A percentile compares a stretch with the other conserved stretches of the same genome.
These are phyloP conservation scores for Naganishia antarctica DNA, from an alignment of 768 basidiomycete genomes.

Conservation along the genomic window DNA sequence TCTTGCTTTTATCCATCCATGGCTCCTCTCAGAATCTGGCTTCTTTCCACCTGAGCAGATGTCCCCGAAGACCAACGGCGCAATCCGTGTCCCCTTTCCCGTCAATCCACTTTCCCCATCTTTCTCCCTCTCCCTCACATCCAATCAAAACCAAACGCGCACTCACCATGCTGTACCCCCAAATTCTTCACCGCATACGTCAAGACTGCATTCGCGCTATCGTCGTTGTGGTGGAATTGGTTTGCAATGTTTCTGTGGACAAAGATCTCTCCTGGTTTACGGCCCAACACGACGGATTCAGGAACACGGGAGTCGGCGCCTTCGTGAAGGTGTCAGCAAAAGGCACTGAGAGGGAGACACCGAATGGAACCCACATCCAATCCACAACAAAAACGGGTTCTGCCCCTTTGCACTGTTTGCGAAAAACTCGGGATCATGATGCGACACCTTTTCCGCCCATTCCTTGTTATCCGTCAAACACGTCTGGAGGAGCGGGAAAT, in stretches of 20 bases:
- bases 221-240: conserved; percentile 71
- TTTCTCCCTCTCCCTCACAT: not conserved
- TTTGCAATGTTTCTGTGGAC: conserved; percentile 83
- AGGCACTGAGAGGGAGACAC: not conserved
- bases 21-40: too few species aligned
- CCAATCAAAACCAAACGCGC: conserved; percentile 8
- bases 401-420: conserved; percentile 58
- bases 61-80: too few species aligned
- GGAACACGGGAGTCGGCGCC: conserved; percentile 75
- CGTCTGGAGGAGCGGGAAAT: conserved; percentile 47
- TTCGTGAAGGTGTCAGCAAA: not conserved
- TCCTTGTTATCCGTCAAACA: conserved; percentile 58
- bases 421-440: conserved; percentile 64
- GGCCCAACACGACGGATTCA: conserved; percentile 58
- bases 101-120: not conserved
- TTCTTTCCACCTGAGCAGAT: too few species aligned
- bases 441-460: conserved; percentile 64
- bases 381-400: conserved; percentile 46
- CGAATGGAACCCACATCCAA: conserved; percentile 38
- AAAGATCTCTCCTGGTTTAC: conserved; percentile 71
- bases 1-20: too few species aligned
- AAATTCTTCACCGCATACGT: conserved; percentile 67
- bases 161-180: conserved; percentile 71
- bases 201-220: conserved; percentile 66
- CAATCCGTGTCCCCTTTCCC: too few species aligned